phyloP scores from a whole-genome alignment of 2,329 filamentous ascomycete species.

The Aspergillus sergii region DNA sequence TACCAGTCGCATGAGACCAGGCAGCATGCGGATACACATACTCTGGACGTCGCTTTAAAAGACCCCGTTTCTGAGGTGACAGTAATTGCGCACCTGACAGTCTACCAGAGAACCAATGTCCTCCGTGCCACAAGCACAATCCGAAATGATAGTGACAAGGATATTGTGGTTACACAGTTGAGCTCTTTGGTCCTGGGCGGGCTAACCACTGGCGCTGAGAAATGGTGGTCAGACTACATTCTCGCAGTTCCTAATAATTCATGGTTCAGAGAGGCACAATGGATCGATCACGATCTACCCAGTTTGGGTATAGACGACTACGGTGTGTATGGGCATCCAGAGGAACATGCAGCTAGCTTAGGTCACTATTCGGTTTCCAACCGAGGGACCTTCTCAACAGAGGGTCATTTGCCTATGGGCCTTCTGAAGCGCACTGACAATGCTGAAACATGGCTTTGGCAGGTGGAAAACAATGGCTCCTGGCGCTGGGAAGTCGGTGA shows the following conservation, averaged over 20 bases:
- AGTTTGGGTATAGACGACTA: constrained; percentile 32
- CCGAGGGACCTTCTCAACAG: constrained; percentile 34
- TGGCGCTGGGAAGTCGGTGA: constrained; percentile 43
- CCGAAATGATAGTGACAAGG: constrained; percentile 19
- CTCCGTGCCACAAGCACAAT: constrained; percentile 25
- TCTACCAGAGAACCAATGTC: constrained; percentile 21
- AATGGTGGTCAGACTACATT: constrained; percentile 29
- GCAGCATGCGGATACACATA: neutral
- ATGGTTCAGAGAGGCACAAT: constrained; percentile 41
- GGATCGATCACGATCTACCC: constrained; percentile 30
- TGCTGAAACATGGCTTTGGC: constrained; percentile 37
- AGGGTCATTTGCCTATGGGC: constrained; percentile 34
- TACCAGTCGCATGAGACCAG: constrained; percentile 24
- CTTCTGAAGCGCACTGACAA: constrained; percentile 23
- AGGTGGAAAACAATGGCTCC: constrained; percentile 40
- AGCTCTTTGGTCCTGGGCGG: constrained; percentile 29
- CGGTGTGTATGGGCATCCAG: constrained; percentile 23
- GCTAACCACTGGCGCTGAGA: constrained; percentile 15
- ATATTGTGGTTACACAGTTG: constrained; percentile 23
- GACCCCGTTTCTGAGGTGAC: constrained; percentile 22
- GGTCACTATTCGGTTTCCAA: constrained; percentile 28
- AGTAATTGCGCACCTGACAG: constrained; percentile 22
- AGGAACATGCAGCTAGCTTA: constrained; percentile 22
- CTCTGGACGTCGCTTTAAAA: constrained; percentile 19
- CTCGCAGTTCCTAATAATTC: constrained; percentile 29